phyloP scores from a whole-genome alignment of 495 filamentous ascomycete species.

The Chaetomidium leptoderma region DNA sequence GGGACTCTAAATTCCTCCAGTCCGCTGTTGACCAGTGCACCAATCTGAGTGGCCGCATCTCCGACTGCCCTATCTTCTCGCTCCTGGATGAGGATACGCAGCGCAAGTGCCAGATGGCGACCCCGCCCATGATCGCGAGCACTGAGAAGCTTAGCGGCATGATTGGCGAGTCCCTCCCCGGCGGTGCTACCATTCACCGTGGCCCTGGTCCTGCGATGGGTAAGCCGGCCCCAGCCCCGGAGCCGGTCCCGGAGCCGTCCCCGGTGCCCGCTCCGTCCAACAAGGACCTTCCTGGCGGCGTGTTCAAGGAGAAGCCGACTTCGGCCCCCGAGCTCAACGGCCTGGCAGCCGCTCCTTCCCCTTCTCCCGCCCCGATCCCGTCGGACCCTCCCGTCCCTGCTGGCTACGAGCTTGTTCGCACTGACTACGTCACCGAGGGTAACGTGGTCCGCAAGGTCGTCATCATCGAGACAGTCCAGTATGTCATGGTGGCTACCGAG shows the following conservation, averaged over 20 bases:
- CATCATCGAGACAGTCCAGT: conserved; percentile 43
- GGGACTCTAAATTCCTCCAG: conserved; percentile 62
- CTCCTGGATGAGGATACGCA: conserved; percentile 39
- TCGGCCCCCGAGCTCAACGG: conserved; percentile 2
- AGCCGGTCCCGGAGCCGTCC: conserved; percentile 11
- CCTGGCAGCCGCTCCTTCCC: conserved; percentile 18
- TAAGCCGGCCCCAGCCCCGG: conserved; percentile 1
- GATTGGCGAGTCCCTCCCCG: conserved; percentile 36
- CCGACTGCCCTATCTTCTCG: conserved; percentile 54
- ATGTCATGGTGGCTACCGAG: conserved; percentile 34
- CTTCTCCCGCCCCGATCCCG: conserved; percentile 21
- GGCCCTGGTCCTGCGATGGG: conserved; percentile 35
- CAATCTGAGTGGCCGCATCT: conserved; percentile 44
- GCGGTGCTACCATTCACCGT: conserved; percentile 35
- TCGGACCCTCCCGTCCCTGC: conserved; percentile 22
- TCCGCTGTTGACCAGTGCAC: conserved; percentile 56
- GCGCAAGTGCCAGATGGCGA: conserved; percentile 34
- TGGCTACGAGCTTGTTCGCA: conserved; percentile 39
- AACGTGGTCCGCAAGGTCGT: conserved; percentile 41
- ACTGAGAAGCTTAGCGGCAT: conserved; percentile 35
- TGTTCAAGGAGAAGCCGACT: conserved; percentile 25
- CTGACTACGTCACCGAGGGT: conserved; percentile 41
- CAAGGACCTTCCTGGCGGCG: conserved; percentile 22
- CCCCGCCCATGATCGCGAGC: conserved; percentile 27
- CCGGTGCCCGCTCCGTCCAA: conserved; percentile 18